Base-by-base conservation (phyloP, 345 rosid genomes). In the Syzygium jambos region DNA sequence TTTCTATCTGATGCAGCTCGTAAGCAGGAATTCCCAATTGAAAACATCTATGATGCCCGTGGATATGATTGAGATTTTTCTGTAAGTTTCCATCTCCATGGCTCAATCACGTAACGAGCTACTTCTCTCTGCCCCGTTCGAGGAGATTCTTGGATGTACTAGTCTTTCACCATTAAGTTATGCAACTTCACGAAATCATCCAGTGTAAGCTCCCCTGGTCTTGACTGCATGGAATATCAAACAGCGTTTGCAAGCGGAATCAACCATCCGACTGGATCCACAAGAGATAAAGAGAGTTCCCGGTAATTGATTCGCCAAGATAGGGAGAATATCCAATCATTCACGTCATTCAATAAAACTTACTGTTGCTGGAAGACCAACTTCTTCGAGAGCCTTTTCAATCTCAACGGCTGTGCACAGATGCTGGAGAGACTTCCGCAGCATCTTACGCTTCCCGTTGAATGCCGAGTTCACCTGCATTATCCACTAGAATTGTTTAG, bases 141-240 rank as follows among this genome's bases (percentile, higher is more conserved):
- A 38, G 78, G 21, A 68, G 49, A 73, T 10, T 19, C 49, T 21
- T 73, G 14, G 4, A 73, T 38, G 49, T 73, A 41, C 89, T 92
- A 91, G 12, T 77, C 91, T 59, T 91, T 87, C 27, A 49, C 90
- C 52, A 97, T 94, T 86, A 91, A 85, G 88, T 94, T 95, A 87
- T 95, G 98, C 94, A 97, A 89, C 91, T 93, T 96, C 84, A 96
- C 98, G 89, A 97, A 96, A 86, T 95, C 98, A 61, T 93, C 96
- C 86, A 95, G 83, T 1, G 96, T 92, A 78, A 97, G 99, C 94
- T 97, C 99, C 94, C 94, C 98, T 51, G 98, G 98, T 91, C 98
- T 95, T 85, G 98, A 94, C 99, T 96, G 98, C 94, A 88, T 43
- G 51, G 49, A 83, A 55, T 77, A 63, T 84, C 11, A 10, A 73